phyloP scores from a whole-genome alignment of 371 early-diverging fungal species.

The Catenaria anguillulae region DNA sequence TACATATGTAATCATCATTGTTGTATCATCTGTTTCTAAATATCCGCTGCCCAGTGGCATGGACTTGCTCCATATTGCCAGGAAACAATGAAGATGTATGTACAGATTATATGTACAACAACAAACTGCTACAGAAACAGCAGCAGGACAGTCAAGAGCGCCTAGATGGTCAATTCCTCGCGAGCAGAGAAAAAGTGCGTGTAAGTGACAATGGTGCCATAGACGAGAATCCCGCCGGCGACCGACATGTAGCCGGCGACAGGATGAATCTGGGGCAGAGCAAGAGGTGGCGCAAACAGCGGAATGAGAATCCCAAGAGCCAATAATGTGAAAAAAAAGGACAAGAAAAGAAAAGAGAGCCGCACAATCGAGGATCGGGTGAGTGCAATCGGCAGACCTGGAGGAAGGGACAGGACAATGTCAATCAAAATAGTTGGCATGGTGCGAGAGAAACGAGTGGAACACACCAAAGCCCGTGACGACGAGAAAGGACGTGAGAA shows the following conservation, averaged over 20 bases:
- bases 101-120: too few relatives aligned
- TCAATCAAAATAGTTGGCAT: too few relatives aligned
- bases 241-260: constrained; percentile 3
- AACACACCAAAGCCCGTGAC: constrained; percentile 1
- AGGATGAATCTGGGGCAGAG: not conserved
- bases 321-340: not conserved
- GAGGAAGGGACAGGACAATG: not conserved
- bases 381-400: not conserved
- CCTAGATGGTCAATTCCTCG: too few relatives aligned
- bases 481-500: constrained; percentile 3
- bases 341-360: too few relatives aligned
- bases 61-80: too few relatives aligned
- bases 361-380: not conserved
- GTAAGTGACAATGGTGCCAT: not conserved
- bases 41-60: too few relatives aligned
- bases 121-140: too few relatives aligned
- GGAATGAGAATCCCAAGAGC: not conserved
- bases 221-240: constrained; percentile 1
- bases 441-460: too few relatives aligned
- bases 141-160: too few relatives aligned
- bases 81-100: too few relatives aligned
- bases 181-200: not conserved
- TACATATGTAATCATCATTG: too few relatives aligned
- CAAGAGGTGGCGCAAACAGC: not conserved
- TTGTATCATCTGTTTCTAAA: too few relatives aligned